These are phyloP conservation scores for Apiospora arundinis DNA, from an alignment of 2,329 filamentous ascomycete genomes.

Conservation along the genomic window DNA sequence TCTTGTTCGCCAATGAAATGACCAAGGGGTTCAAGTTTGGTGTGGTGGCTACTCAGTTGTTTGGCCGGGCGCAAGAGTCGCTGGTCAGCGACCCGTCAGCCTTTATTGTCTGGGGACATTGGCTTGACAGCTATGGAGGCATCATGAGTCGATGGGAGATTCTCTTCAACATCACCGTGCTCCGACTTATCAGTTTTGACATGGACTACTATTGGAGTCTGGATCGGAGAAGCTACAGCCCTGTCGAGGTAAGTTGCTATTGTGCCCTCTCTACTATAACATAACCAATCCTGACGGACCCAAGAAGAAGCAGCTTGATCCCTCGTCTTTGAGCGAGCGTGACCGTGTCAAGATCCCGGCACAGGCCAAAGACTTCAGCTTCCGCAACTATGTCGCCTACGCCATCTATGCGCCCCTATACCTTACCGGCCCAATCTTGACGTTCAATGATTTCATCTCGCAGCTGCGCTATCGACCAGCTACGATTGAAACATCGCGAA, in stretches of 20 bases:
- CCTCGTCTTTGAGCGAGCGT: conserved; percentile 82
- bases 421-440: conserved; percentile 89
- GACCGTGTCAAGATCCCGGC: conserved; percentile 84
- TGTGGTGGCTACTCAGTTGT: conserved; percentile 62
- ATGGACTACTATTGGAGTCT: conserved; percentile 95
- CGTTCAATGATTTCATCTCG: conserved; percentile 97
- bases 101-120: conserved; percentile 67
- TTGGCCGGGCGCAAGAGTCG: conserved; percentile 40
- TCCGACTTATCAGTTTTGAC: conserved; percentile 95
- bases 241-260: conserved; percentile 75
- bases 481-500: conserved; percentile 74
- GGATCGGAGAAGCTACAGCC: conserved; percentile 66
- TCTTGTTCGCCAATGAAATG: conserved; percentile 90
- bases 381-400: conserved; percentile 90
- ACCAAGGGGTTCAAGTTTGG: conserved; percentile 77
- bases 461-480: conserved; percentile 78
- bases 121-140: conserved; percentile 80
- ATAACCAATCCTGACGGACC: conserved; percentile 62
- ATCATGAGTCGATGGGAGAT: conserved; percentile 93
- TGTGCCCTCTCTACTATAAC: neutral
- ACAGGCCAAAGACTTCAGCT: conserved; percentile 71
- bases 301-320: conserved; percentile 98
- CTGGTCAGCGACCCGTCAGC: conserved; percentile 48
- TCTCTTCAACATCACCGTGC: conserved; percentile 94
- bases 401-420: conserved; percentile 92